These are phyloP conservation scores for Fusarium concolor DNA, from an alignment of 2,329 filamentous ascomycete genomes.

Conservation along the genomic window DNA sequence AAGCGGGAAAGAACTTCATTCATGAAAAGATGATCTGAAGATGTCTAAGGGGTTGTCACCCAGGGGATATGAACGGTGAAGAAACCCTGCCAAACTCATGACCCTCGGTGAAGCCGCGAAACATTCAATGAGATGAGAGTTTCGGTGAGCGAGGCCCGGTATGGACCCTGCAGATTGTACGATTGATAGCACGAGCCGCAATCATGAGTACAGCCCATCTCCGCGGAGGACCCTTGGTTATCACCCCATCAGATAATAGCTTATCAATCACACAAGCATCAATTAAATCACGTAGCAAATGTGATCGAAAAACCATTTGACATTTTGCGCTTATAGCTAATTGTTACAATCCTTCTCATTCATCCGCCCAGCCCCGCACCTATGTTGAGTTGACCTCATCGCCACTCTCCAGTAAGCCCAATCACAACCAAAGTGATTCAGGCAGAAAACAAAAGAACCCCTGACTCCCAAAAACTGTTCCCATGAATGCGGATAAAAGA, in stretches of 20 bases:
- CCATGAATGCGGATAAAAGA: conserved; percentile 30
- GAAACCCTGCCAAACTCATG: neutral
- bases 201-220: neutral
- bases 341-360: conserved; percentile 39
- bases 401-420: conserved; percentile 17
- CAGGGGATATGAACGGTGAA: neutral
- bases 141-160: neutral
- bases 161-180: neutral
- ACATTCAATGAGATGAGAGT: neutral
- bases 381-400: neutral
- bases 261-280: conserved; percentile 21
- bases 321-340: conserved; percentile 26
- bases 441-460: conserved; percentile 41
- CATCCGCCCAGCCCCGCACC: conserved; percentile 10
- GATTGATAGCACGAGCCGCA: conserved; percentile 1
- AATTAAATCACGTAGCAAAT: neutral
- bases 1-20: neutral
- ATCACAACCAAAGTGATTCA: conserved; percentile 24
- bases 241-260: conserved; percentile 11
- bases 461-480: conserved; percentile 41
- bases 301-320: conserved; percentile 22
- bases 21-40: neutral
- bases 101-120: neutral
- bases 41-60: neutral
- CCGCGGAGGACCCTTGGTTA: neutral